Evolutionary conservation across 371 early-diverging fungal species (phyloP).

Genomic region (Cokeromyces recurvatus): DNA sequence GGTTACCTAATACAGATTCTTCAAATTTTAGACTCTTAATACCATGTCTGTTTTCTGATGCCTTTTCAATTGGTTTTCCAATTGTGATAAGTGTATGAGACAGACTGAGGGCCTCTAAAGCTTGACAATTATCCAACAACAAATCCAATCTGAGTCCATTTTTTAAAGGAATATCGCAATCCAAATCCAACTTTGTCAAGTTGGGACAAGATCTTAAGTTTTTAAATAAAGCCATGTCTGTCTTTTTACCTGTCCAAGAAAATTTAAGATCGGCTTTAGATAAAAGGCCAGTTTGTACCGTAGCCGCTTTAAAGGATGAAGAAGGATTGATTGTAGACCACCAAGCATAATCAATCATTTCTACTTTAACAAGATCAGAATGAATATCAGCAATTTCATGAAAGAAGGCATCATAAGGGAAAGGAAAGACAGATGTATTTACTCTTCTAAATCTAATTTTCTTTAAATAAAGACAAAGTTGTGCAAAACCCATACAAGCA

Average conservation of each 20-base stretch:
- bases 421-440: slow-evolving; percentile 18
- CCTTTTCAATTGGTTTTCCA: slow-evolving; percentile 1
- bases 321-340: slow-evolving; percentile 22
- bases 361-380: slow-evolving; percentile 2
- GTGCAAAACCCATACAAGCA: slow-evolving; percentile 26
- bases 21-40: slow-evolving; percentile 6
- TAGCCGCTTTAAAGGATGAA: slow-evolving; percentile 13
- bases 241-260: slow-evolving; percentile 26
- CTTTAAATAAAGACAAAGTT: slow-evolving; percentile 18
- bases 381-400: slow-evolving; percentile 16
- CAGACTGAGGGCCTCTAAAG: slow-evolving; percentile 4
- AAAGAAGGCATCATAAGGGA: slow-evolving; percentile 26
- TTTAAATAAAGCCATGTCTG: slow-evolving; percentile 15
- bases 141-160: slow-evolving; percentile 20
- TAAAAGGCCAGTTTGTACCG: slow-evolving; percentile 12
- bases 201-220: slow-evolving; percentile 9
- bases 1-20: slow-evolving; percentile 12
- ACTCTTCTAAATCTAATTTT: slow-evolving; percentile 17
- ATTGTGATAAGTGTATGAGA: slow-evolving; percentile 14
- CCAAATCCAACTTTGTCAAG: slow-evolving; percentile 13
- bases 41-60: background rate
- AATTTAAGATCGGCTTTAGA: slow-evolving; percentile 13
- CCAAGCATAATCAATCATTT: slow-evolving; percentile 23
- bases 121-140: slow-evolving; percentile 13
- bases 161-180: slow-evolving; percentile 18